phyloP scores from a whole-genome alignment of 371 early-diverging fungal species.

The Quaeritorhiza haematococci region DNA sequence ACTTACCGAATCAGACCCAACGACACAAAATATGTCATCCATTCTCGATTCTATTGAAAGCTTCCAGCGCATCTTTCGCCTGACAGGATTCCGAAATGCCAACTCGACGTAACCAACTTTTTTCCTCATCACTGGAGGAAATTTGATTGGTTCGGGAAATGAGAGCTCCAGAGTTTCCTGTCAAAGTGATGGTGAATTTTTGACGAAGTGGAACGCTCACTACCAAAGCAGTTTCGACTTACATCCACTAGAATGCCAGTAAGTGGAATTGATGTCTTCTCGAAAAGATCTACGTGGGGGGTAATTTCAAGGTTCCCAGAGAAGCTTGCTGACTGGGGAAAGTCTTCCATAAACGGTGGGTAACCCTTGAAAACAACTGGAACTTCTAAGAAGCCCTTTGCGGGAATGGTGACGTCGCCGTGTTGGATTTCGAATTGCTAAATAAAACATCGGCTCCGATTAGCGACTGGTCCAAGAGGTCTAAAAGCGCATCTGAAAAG shows the following conservation, averaged over 20 bases:
- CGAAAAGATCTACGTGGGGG: neutral
- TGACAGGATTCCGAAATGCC: slow-evolving; percentile 36
- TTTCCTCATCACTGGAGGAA: slow-evolving; percentile 22
- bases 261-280: slow-evolving; percentile 7
- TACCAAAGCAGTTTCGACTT: neutral
- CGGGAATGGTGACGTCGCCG: slow-evolving; percentile 8
- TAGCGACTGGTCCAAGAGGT: neutral
- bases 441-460: neutral
- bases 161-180: slow-evolving; percentile 27
- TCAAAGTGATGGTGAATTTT: neutral
- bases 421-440: slow-evolving; percentile 21
- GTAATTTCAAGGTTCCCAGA: slow-evolving; percentile 18
- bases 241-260: slow-evolving; percentile 35
- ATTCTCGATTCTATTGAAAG: slow-evolving; percentile 26
- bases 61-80: slow-evolving; percentile 30
- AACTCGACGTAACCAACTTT: slow-evolving; percentile 11
- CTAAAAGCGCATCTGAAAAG: neutral
- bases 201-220: neutral
- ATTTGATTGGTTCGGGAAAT: slow-evolving; percentile 25
- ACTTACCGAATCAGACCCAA: neutral
- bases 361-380: slow-evolving; percentile 16
- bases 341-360: slow-evolving; percentile 13
- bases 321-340: slow-evolving; percentile 21
- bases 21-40: slow-evolving; percentile 30
- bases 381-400: slow-evolving; percentile 25